These are phyloP conservation scores for Yarrowia sp. DNA, from an alignment of 805 yeast genomes.

Conservation along the genomic window DNA sequence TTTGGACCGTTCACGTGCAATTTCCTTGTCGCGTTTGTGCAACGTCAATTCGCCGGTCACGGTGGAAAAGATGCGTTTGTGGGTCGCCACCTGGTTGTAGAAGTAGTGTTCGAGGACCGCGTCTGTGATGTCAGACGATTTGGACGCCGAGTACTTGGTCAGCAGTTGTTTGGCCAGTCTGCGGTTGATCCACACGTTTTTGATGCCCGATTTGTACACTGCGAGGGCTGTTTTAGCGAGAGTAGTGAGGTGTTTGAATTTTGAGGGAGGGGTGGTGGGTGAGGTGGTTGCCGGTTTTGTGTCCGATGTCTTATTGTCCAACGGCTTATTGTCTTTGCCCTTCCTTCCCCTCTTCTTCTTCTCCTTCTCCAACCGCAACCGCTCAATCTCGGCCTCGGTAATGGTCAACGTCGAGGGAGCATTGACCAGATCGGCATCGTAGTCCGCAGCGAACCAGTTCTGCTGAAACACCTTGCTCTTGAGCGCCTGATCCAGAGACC, in stretches of 20 bases:
- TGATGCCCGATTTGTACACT: constrained; percentile 58
- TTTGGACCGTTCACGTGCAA: constrained; percentile 47
- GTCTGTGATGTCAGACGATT: constrained; percentile 42
- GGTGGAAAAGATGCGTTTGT: constrained; percentile 39
- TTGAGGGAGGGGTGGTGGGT: not conserved
- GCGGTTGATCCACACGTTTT: constrained; percentile 57
- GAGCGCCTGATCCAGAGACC: constrained; percentile 38
- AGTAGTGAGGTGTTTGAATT: not conserved
- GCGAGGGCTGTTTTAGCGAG: constrained; percentile 23
- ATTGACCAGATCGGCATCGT: constrained; percentile 29
- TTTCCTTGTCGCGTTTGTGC: constrained; percentile 43
- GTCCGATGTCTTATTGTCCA: not conserved
- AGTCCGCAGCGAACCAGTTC: constrained; percentile 35
- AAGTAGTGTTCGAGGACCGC: constrained; percentile 46
- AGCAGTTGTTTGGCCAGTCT: constrained; percentile 40
- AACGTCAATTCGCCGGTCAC: constrained; percentile 28
- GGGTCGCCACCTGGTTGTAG: constrained; percentile 39
- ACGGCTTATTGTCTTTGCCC: too few species aligned
- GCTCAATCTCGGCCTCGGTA: constrained; percentile 31
- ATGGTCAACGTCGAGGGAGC: constrained; percentile 28
- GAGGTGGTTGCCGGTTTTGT: not conserved
- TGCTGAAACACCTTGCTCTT: constrained; percentile 38
- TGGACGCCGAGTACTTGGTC: constrained; percentile 41
- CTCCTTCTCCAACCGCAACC: constrained; percentile 8
- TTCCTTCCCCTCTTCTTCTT: not conserved